Conservation (phyloP, 257 asterid genomes). For the Haberlea rhodopensis region DNA sequence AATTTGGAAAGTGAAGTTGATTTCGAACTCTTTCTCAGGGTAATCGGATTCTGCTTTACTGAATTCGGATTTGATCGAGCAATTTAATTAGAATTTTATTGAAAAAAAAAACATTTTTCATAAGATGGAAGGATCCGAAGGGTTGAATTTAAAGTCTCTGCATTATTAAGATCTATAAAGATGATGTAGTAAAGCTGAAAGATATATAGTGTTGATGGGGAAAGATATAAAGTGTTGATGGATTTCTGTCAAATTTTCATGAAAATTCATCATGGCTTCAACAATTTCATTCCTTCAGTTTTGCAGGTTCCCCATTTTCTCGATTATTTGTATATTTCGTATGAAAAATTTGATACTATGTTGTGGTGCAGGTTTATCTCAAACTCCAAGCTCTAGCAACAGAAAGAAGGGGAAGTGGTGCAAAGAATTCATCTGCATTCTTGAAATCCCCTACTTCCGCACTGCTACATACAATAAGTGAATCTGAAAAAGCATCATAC, state of each 20-base stretch:
- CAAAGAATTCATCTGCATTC: slow-evolving; percentile 84
- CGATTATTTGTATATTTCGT: not conserved
- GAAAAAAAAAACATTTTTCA: not conserved
- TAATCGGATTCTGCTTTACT: slow-evolving; percentile 26
- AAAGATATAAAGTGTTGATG: too few species aligned
- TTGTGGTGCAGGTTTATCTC: slow-evolving; percentile 70
- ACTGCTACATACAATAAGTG: slow-evolving; percentile 93
- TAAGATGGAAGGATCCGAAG: slow-evolving; percentile 4
- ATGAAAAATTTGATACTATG: slow-evolving; percentile 21
- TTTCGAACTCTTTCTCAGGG: slow-evolving; percentile 92
- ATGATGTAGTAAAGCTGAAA: slow-evolving; percentile 6
- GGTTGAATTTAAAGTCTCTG: not conserved
- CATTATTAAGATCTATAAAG: not conserved
- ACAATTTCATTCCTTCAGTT: slow-evolving; percentile 9
- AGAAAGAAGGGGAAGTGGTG: slow-evolving; percentile 68
- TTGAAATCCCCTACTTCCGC: slow-evolving; percentile 93
- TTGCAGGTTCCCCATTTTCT: not conserved
- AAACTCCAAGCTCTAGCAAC: slow-evolving; percentile 82
- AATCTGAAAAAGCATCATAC: slow-evolving; percentile 91
- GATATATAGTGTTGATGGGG: slow-evolving; percentile 20
- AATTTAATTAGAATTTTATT: slow-evolving; percentile 2
- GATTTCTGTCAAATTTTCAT: slow-evolving; percentile 3
- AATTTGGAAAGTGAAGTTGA: slow-evolving; percentile 72
- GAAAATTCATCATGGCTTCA: not conserved
- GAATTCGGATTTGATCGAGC: slow-evolving; percentile 22